Evolutionary conservation across 2,329 filamentous ascomycete species (phyloP).

Genomic region (Penicillium sp.): DNA sequence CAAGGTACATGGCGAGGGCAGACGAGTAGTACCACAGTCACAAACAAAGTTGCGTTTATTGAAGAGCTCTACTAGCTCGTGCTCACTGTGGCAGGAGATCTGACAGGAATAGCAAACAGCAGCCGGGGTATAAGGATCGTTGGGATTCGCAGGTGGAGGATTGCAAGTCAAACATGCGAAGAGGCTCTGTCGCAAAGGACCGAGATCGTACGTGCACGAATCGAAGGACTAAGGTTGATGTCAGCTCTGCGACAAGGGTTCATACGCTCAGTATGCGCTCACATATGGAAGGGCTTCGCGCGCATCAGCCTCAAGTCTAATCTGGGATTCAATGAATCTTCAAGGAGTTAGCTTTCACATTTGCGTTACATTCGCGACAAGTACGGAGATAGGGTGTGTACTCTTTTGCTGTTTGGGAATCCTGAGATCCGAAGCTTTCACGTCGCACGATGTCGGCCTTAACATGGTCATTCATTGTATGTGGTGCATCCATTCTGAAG

Average conservation of each 20-base stretch:
- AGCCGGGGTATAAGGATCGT: conserved; percentile 65
- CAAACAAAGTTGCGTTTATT: conserved; percentile 92
- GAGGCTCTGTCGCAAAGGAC: conserved; percentile 77
- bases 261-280: conserved; percentile 29
- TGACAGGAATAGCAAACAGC: conserved; percentile 96
- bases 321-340: conserved; percentile 83
- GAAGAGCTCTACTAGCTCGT: conserved; percentile 92
- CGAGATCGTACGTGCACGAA: conserved; percentile 84
- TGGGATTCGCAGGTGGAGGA: conserved; percentile 62
- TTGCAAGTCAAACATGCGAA: conserved; percentile 95
- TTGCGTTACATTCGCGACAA: background rate
- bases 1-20: conserved; percentile 69
- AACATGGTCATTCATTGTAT: conserved; percentile 7
- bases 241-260: conserved; percentile 12
- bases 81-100: conserved; percentile 92
- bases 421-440: conserved; percentile 48
- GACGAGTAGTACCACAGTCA: conserved; percentile 85
- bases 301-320: conserved; percentile 88
- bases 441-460: conserved; percentile 25
- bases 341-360: conserved; percentile 1
- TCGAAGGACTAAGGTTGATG: conserved; percentile 69
- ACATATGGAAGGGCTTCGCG: conserved; percentile 93
- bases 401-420: conserved; percentile 70
- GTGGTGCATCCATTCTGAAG: conserved; percentile 24
- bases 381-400: conserved; percentile 33